Evolutionary conservation across 2,329 filamentous ascomycete genomes (phyloP).

Genomic region (Bipolaris bicolor): DNA sequence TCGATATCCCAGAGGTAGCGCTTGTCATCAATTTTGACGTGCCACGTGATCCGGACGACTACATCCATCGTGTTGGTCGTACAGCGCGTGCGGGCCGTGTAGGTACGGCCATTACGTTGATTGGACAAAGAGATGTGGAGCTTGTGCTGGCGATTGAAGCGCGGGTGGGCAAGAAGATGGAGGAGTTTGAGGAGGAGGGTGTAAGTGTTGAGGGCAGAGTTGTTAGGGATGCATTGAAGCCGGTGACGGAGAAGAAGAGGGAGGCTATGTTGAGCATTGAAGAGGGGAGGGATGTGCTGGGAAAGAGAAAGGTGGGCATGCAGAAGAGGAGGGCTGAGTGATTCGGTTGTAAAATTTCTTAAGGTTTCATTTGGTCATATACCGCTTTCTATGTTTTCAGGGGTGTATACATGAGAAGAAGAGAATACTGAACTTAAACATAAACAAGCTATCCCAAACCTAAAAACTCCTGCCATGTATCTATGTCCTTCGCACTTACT

Average conservation of each 20-base stretch:
- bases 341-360: not conserved
- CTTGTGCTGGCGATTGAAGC: conserved; percentile 89
- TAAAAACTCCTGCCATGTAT: not conserved
- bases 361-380: not conserved
- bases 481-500: conserved; percentile 12
- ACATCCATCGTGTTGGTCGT: conserved; percentile 94
- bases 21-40: conserved; percentile 96
- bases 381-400: not conserved
- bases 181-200: conserved; percentile 83
- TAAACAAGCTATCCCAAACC: not conserved
- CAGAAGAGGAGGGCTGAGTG: conserved; percentile 34
- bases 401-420: not conserved
- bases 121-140: conserved; percentile 91
- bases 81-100: conserved; percentile 88
- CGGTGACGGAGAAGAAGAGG: conserved; percentile 93
- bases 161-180: conserved; percentile 80
- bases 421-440: not conserved
- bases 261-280: conserved; percentile 91
- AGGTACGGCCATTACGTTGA: conserved; percentile 83
- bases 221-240: conserved; percentile 80
- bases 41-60: conserved; percentile 94
- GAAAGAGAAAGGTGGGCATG: conserved; percentile 67
- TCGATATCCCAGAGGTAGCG: conserved; percentile 91
- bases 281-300: conserved; percentile 86
- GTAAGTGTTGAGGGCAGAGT: conserved; percentile 94